phyloP scores from a whole-genome alignment of 2,329 filamentous ascomycete species.

The Fusarium coicis region DNA sequence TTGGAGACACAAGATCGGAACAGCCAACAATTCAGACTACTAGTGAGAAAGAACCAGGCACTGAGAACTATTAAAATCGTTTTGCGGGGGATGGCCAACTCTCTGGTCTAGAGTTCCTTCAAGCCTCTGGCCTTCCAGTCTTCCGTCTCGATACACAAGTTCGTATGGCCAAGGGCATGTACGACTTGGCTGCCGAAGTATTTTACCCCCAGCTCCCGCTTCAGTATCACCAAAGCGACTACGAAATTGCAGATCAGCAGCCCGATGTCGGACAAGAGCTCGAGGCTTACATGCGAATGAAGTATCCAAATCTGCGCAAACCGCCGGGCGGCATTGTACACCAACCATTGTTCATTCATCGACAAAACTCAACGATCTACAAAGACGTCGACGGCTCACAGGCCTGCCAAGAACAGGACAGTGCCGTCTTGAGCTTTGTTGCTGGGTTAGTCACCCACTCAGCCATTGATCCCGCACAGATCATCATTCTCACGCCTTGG shows the following conservation, averaged over 20 bases:
- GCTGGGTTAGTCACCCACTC: not conserved
- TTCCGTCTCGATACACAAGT: constrained; percentile 33
- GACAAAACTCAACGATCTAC: not conserved
- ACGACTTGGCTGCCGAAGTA: constrained; percentile 1
- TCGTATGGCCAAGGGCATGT: constrained; percentile 38
- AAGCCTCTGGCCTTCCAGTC: constrained; percentile 18
- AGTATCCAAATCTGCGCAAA: not conserved
- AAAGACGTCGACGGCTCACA: not conserved
- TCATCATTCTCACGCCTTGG: not conserved
- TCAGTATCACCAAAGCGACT: accelerated
- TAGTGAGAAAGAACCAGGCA: not conserved
- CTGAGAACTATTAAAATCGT: constrained; percentile 5
- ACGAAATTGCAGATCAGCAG: accelerated
- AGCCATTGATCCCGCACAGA: not conserved
- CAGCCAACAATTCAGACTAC: constrained; percentile 6
- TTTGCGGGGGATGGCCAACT: constrained; percentile 14
- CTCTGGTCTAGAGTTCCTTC: not conserved
- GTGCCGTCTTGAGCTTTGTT: not conserved
- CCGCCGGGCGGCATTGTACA: not conserved
- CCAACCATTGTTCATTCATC: not conserved
- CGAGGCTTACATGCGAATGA: not conserved
- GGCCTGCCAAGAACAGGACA: not conserved
- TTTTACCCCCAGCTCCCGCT: not conserved
- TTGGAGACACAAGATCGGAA: constrained; percentile 34
- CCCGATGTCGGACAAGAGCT: not conserved